Percentiles rank a stretch among this genome's conserved stretches.
phyloP scores from a whole-genome alignment of 1,284 basidiomycete genomes.

The Trichosporon asahii region DNA sequence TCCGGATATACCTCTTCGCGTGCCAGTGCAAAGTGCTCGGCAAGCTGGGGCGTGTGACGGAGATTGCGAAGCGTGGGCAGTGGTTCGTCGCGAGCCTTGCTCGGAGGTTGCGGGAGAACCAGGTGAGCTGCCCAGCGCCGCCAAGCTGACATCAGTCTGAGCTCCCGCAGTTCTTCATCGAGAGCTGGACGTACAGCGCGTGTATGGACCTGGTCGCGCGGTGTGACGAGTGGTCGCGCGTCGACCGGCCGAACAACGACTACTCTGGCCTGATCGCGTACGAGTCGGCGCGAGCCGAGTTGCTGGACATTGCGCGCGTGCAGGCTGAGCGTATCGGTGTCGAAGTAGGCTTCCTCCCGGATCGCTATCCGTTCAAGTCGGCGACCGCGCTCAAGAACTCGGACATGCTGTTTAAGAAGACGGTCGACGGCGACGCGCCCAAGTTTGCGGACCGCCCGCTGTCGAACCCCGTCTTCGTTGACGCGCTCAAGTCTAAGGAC shows the following conservation, averaged over 20 bases:
- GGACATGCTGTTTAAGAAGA: slow-evolving; percentile 1
- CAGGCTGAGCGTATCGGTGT: slow-evolving; percentile 49
- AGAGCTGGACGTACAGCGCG: slow-evolving; percentile 92
- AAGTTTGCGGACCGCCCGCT: slow-evolving; percentile 50
- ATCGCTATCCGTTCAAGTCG: slow-evolving; percentile 40
- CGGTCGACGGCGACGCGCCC: background rate
- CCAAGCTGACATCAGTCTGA: slow-evolving; percentile 55
- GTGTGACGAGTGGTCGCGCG: slow-evolving; percentile 69
- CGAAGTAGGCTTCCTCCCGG: slow-evolving; percentile 37
- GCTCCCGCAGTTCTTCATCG: slow-evolving; percentile 76
- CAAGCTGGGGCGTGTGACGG: slow-evolving; percentile 72
- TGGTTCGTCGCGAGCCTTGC: slow-evolving; percentile 48
- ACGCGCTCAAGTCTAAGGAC: slow-evolving; percentile 60
- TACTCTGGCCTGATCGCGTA: slow-evolving; percentile 59
- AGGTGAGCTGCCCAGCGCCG: slow-evolving; percentile 57
- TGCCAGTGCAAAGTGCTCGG: slow-evolving; percentile 77
- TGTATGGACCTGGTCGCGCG: slow-evolving; percentile 80
- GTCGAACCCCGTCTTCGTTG: slow-evolving; percentile 63
- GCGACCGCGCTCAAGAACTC: slow-evolving; percentile 15
- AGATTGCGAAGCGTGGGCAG: slow-evolving; percentile 66
- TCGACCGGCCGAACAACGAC: slow-evolving; percentile 51
- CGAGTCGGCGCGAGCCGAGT: slow-evolving; percentile 45
- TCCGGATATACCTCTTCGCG: slow-evolving; percentile 85
- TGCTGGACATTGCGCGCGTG: slow-evolving; percentile 47
- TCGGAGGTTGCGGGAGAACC: slow-evolving; percentile 61